Evolutionary conservation across 257 asterid genomes (phyloP).

Genomic region (Nicotiana otophora): DNA sequence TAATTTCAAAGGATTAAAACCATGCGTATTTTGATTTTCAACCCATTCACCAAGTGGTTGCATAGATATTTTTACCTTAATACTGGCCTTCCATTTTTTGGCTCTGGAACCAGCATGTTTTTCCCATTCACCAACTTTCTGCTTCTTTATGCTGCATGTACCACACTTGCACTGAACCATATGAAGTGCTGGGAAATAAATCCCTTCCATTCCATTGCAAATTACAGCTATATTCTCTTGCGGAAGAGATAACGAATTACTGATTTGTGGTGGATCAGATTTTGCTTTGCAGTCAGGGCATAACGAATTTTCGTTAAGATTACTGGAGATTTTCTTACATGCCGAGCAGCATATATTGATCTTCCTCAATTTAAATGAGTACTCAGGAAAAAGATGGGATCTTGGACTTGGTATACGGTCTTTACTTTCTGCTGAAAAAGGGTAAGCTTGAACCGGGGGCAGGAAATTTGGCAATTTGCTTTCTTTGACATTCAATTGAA

Average conservation of each 20-base stretch:
- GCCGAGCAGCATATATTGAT: neutral
- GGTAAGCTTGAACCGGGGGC: neutral
- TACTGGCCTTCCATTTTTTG: conserved; percentile 13
- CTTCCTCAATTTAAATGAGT: neutral
- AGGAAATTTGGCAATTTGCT: neutral
- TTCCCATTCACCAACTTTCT: conserved; percentile 10
- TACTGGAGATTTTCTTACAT: neutral
- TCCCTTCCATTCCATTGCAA: conserved; percentile 12
- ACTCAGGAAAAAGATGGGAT: neutral
- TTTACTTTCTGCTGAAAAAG: neutral
- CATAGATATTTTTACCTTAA: conserved; percentile 1
- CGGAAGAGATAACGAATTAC: neutral
- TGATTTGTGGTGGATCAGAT: neutral
- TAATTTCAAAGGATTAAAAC: conserved; percentile 1
- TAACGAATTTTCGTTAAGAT: neutral
- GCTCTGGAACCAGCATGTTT: conserved; percentile 14
- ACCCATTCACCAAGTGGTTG: conserved; percentile 13
- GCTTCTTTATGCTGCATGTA: neutral
- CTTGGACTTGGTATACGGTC: neutral
- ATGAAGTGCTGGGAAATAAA: conserved; percentile 7
- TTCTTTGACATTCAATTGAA: neutral
- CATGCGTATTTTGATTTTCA: neutral
- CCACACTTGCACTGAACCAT: conserved; percentile 10
- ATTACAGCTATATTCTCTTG: neutral
- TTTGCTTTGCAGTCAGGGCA: neutral